These are phyloP conservation scores for Fusarium pilosicola DNA, from an alignment of 2,329 filamentous ascomycete species.

Conservation along the genomic window DNA sequence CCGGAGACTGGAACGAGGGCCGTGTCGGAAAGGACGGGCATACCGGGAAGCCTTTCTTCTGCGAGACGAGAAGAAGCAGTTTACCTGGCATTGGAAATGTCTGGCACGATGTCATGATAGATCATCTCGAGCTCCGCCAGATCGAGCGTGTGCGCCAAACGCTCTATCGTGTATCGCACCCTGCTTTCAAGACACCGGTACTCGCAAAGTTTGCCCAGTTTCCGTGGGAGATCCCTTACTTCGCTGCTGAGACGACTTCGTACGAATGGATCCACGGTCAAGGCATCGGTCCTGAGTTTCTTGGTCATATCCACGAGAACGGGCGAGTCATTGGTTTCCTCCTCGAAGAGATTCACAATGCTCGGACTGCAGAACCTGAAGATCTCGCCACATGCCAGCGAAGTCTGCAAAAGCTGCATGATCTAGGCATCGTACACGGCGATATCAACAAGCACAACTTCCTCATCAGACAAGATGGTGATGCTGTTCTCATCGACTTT, in stretches of 20 bases:
- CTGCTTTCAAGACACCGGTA: slow-evolving; percentile 34
- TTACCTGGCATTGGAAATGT: slow-evolving; percentile 47
- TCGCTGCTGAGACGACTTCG: slow-evolving; percentile 46
- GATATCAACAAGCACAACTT: slow-evolving; percentile 52
- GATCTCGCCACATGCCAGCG: slow-evolving; percentile 45
- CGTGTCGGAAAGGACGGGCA: slow-evolving; percentile 44
- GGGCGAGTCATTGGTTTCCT: slow-evolving; percentile 47
- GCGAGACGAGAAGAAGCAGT: slow-evolving; percentile 33
- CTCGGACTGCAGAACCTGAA: slow-evolving; percentile 41
- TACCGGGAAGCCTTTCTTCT: slow-evolving; percentile 44
- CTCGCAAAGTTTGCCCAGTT: slow-evolving; percentile 45
- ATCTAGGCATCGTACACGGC: slow-evolving; percentile 47
- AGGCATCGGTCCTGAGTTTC: slow-evolving; percentile 45
- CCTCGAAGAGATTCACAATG: slow-evolving; percentile 38
- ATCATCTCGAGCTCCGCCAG: slow-evolving; percentile 48
- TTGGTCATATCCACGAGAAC: slow-evolving; percentile 47
- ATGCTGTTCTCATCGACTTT: slow-evolving; percentile 47
- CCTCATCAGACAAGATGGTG: slow-evolving; percentile 41
- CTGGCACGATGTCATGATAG: slow-evolving; percentile 49
- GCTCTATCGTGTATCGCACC: slow-evolving; percentile 42
- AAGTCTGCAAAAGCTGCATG: slow-evolving; percentile 42
- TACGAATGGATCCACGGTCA: slow-evolving; percentile 45
- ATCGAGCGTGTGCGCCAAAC: slow-evolving; percentile 42
- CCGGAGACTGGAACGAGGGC: slow-evolving; percentile 54
- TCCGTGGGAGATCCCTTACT: slow-evolving; percentile 46